phyloP scores from a whole-genome alignment of 176 grass and related monocot species.

The Bolboschoenus planiculmis region DNA sequence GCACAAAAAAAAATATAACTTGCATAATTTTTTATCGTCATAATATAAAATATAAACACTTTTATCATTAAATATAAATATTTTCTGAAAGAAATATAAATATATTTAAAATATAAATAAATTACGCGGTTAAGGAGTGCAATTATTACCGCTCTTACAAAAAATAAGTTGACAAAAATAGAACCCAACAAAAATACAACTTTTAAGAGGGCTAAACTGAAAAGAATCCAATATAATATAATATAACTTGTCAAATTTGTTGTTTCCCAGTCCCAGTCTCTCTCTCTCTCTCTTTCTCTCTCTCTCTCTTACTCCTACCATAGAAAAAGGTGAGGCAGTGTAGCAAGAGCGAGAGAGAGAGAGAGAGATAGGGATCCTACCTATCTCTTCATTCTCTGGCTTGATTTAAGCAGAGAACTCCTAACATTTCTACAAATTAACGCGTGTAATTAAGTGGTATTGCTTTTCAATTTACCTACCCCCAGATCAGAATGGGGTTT shows the following conservation, averaged over 20 bases:
- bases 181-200: neutral
- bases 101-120: too few species aligned
- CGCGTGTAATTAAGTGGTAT: neutral
- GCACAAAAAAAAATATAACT: too few species aligned
- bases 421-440: neutral
- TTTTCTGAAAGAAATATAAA: too few species aligned
- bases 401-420: neutral
- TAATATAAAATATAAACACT: too few species aligned
- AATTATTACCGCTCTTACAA: too few species aligned
- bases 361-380: neutral
- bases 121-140: too few species aligned
- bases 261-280: neutral
- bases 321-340: neutral
- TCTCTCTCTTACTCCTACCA: neutral
- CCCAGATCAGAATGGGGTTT: constrained; percentile 54
- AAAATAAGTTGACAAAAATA: neutral
- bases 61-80: too few species aligned
- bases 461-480: neutral
- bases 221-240: neutral
- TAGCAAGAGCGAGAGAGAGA: neutral
- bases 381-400: neutral
- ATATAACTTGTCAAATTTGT: neutral
- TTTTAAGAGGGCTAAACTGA: neutral
- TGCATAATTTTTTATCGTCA: too few species aligned
- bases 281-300: neutral